Percentiles rank a stretch among this genome's conserved stretches.
phyloP scores from a whole-genome alignment of 139 green algal species.

The Ulvella scutata region DNA sequence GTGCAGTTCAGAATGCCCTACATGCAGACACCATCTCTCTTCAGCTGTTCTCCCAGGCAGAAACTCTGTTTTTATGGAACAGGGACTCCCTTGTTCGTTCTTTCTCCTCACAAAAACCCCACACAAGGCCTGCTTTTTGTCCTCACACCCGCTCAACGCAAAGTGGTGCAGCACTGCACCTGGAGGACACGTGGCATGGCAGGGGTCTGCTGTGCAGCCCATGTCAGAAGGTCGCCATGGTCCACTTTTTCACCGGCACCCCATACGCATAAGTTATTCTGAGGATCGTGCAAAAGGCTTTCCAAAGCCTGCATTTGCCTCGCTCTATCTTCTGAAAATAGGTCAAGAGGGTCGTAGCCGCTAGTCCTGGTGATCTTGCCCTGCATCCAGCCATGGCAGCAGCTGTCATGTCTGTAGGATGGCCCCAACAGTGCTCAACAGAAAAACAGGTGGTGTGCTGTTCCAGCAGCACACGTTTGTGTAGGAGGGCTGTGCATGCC shows the following conservation, averaged over 20 bases:
- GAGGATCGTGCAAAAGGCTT: neutral
- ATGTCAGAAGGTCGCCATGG: neutral
- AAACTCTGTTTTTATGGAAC: too few relatives aligned
- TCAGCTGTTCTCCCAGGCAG: too few relatives aligned
- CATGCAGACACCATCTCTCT: too few relatives aligned
- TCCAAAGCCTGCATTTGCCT: neutral
- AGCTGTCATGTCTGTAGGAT: neutral
- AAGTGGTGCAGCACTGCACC: too few relatives aligned
- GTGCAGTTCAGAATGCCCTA: neutral
- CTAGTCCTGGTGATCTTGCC: neutral
- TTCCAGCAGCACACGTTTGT: neutral
- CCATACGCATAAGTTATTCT: neutral
- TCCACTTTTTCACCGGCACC: neutral
- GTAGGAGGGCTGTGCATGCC: neutral
- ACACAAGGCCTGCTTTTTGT: too few relatives aligned
- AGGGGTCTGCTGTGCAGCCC: too few relatives aligned
- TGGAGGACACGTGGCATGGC: too few relatives aligned
- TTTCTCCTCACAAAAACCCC: too few relatives aligned
- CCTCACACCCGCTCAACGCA: too few relatives aligned
- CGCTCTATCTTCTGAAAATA: neutral
- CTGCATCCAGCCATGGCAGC: too few relatives aligned
- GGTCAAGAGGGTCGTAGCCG: neutral
- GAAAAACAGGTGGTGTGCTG: neutral
- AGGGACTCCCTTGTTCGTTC: too few relatives aligned
- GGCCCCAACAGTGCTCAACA: neutral